Conservation (phyloP, 140 eudicot genomes). For the Anethum foeniculum region DNA sequence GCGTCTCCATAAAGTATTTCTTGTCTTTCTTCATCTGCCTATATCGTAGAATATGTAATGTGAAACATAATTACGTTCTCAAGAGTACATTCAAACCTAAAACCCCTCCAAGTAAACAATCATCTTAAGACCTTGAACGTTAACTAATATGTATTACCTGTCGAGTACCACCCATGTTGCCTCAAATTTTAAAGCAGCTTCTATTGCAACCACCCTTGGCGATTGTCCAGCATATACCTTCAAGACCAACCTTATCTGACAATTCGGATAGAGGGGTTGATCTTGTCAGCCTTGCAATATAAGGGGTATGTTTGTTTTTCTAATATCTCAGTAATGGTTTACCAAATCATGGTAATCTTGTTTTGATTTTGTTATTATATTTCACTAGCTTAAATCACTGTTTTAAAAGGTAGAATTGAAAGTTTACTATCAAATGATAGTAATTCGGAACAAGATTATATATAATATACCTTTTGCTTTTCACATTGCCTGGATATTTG, state of each 20-base stretch:
- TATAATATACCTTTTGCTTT: slow-evolving; percentile 34
- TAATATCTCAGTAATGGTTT: neutral
- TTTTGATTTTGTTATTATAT: too few relatives aligned
- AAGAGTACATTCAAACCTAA: neutral
- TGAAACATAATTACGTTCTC: neutral
- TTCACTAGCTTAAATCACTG: too few relatives aligned
- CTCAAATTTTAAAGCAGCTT: slow-evolving; percentile 31
- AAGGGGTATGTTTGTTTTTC: neutral
- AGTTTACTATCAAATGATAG: neutral
- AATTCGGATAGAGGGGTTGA: neutral
- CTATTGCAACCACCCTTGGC: slow-evolving; percentile 31
- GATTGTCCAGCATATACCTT: slow-evolving; percentile 42
- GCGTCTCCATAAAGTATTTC: slow-evolving; percentile 55
- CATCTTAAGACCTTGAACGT: neutral
- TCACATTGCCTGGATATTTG: slow-evolving; percentile 23
- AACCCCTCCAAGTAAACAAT: neutral
- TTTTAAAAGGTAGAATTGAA: neutral
- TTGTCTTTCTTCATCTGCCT: slow-evolving; percentile 79
- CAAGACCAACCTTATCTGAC: slow-evolving; percentile 33
- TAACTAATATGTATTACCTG: slow-evolving; percentile 28
- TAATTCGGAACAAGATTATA: neutral
- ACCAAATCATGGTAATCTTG: neutral
- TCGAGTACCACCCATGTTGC: slow-evolving; percentile 62
- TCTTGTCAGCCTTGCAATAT: slow-evolving; percentile 2
- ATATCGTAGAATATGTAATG: neutral